Percentiles rank a stretch among this genome's conserved stretches.
phyloP scores from a whole-genome alignment of 2,329 filamentous ascomycete genomes.

The Trichoderma afroharzianum region DNA sequence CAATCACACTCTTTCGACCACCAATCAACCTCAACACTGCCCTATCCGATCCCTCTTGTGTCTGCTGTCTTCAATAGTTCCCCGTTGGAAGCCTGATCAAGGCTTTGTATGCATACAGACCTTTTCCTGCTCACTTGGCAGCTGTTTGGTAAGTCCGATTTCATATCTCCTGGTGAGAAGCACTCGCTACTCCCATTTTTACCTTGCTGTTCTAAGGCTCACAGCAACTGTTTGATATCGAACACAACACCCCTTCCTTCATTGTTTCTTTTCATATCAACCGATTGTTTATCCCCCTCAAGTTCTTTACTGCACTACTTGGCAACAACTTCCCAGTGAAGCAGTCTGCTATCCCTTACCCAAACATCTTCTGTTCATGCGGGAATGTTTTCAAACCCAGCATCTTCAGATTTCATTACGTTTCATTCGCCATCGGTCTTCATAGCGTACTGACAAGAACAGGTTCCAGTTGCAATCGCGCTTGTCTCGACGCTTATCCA shows the following conservation, averaged over 20 bases:
- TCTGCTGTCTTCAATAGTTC: conserved; percentile 12
- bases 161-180: not conserved
- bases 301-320: not conserved
- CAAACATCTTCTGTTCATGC: not conserved
- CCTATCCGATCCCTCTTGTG: conserved; percentile 18
- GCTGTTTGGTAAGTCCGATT: conserved; percentile 29
- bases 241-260: not conserved
- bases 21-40: not conserved
- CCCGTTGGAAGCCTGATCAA: conserved; percentile 24
- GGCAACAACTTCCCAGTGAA: not conserved
- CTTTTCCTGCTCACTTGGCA: conserved; percentile 31
- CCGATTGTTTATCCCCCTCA: not conserved
- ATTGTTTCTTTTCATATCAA: not conserved
- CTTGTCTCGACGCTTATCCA: conserved; percentile 36
- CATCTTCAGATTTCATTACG: not conserved
- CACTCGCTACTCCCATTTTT: not conserved
- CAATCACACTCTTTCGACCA: conserved; percentile 10
- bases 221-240: not conserved
- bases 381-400: not conserved
- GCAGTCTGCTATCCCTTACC: not conserved
- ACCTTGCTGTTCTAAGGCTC: not conserved
- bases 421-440: not conserved
- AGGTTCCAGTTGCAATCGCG: conserved; percentile 28
- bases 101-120: conserved; percentile 39
- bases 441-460: conserved; percentile 26